phyloP scores from a whole-genome alignment of 129 eudicot species.

The Saussurea involucrata region DNA sequence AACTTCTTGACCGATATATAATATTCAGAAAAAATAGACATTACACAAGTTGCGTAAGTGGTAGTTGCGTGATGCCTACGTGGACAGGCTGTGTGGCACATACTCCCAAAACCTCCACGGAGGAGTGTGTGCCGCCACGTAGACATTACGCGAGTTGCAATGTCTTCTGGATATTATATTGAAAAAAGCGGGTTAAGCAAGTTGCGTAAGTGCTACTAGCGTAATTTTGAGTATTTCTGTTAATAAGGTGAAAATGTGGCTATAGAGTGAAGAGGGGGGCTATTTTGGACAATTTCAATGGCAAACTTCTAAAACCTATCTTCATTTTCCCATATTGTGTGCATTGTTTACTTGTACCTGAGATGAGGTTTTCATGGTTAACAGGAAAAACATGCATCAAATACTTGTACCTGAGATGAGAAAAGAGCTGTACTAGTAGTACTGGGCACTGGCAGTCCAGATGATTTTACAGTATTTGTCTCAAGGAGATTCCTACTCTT shows the following conservation, averaged over 20 bases:
- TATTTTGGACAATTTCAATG: not conserved
- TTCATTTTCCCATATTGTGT: not conserved
- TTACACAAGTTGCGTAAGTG: not conserved
- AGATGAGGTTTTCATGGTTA: slow-evolving; percentile 1
- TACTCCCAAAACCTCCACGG: too few species aligned
- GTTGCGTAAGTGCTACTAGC: not conserved
- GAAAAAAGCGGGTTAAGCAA: not conserved
- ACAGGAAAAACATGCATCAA: slow-evolving; percentile 1
- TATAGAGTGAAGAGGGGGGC: not conserved
- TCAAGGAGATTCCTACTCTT: slow-evolving; percentile 27
- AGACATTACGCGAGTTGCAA: too few species aligned
- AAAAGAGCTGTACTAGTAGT: slow-evolving; percentile 8
- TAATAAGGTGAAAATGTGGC: not conserved
- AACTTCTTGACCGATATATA: too few species aligned
- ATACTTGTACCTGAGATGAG: slow-evolving; percentile 7
- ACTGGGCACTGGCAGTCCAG: slow-evolving; percentile 9
- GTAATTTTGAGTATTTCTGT: too few species aligned
- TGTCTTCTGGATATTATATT: not conserved
- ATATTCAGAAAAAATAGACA: not conserved
- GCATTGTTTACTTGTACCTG: slow-evolving; percentile 24
- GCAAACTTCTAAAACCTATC: not conserved
- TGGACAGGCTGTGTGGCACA: not conserved
- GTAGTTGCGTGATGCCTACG: too few species aligned
- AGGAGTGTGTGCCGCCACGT: too few species aligned
- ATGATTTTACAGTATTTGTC: slow-evolving; percentile 27